Conservation (phyloP, 1,284 basidiomycete genomes). For the Schizophyllum commune region DNA sequence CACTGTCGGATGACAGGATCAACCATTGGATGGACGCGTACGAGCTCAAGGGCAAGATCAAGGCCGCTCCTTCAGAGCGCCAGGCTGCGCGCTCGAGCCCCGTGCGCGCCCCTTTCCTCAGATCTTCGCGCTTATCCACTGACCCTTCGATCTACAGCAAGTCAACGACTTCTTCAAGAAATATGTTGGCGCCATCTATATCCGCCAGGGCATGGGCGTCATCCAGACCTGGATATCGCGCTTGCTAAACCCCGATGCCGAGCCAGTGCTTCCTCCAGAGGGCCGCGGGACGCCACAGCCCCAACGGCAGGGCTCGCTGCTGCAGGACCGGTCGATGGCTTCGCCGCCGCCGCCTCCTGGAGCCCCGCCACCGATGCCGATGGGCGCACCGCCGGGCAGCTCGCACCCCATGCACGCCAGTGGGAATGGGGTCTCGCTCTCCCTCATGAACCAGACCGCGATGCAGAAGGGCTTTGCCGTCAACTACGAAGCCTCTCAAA, state of each 20-base stretch:
- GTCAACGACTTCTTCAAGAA: conserved; percentile 38
- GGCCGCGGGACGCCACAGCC: not conserved
- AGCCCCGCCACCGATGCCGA: conserved; percentile 24
- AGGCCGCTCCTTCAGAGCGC: conserved; percentile 24
- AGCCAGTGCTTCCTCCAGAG: conserved; percentile 6
- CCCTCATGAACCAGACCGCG: conserved; percentile 47
- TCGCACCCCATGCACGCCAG: conserved; percentile 1
- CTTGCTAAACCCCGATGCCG: conserved; percentile 35
- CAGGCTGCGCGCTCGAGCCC: conserved; percentile 23
- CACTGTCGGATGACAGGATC: conserved; percentile 25
- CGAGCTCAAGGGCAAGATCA: conserved; percentile 32
- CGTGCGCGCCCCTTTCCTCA: conserved; percentile 17
- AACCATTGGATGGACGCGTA: conserved; percentile 35
- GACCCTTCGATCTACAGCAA: conserved; percentile 27
- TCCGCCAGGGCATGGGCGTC: conserved; percentile 30
- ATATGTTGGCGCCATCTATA: conserved; percentile 45
- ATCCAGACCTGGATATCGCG: conserved; percentile 41
- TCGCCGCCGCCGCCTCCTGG: conserved; percentile 15
- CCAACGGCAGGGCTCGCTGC: not conserved
- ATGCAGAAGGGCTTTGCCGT: conserved; percentile 30
- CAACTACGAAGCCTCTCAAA: conserved; percentile 33
- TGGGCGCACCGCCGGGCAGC: conserved; percentile 10
- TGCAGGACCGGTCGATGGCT: conserved; percentile 4
- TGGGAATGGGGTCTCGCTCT: conserved; percentile 27
- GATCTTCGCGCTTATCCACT: not conserved